These are phyloP conservation scores for Xylariaceae sp. DNA, from an alignment of 2,329 filamentous ascomycete genomes.

Conservation along the genomic window DNA sequence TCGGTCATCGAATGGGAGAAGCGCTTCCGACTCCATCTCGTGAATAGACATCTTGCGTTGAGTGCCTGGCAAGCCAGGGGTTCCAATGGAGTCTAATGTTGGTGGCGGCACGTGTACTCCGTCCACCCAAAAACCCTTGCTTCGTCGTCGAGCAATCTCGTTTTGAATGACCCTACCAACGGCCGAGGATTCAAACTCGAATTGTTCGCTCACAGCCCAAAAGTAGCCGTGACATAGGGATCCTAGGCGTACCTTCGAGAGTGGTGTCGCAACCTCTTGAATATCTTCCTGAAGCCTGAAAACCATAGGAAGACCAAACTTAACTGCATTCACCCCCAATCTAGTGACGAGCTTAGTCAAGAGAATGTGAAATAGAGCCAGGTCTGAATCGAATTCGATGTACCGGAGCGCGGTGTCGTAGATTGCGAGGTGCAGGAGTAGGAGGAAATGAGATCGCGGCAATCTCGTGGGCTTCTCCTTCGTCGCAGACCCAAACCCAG, in stretches of 20 bases:
- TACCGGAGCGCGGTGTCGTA: conserved; percentile 81
- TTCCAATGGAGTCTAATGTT: conserved; percentile 55
- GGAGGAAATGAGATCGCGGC: conserved; percentile 66
- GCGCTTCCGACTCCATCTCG: conserved; percentile 55
- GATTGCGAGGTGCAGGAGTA: conserved; percentile 77
- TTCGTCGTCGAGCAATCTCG: conserved; percentile 70
- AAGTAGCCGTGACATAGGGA: conserved; percentile 87
- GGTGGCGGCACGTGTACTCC: conserved; percentile 66
- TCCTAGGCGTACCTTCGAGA: conserved; percentile 72
- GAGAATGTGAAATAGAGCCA: conserved; percentile 71
- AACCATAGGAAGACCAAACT: conserved; percentile 81
- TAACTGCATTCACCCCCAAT: conserved; percentile 75
- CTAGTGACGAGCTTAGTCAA: conserved; percentile 67
- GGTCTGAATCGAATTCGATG: conserved; percentile 66
- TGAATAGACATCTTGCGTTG: conserved; percentile 45
- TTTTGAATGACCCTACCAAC: conserved; percentile 67
- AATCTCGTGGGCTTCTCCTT: conserved; percentile 52
- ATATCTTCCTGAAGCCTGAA: conserved; percentile 84
- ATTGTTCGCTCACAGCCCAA: conserved; percentile 70
- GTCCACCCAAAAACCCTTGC: conserved; percentile 73
- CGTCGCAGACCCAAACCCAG: conserved; percentile 56
- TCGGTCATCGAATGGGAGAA: conserved; percentile 72
- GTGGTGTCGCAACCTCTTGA: conserved; percentile 56
- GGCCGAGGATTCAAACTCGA: conserved; percentile 66
- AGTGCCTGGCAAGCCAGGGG: conserved; percentile 42